Evolutionary conservation across 1,139 yeast genomes (phyloP).

Genomic region (Taiozyma sp.): DNA sequence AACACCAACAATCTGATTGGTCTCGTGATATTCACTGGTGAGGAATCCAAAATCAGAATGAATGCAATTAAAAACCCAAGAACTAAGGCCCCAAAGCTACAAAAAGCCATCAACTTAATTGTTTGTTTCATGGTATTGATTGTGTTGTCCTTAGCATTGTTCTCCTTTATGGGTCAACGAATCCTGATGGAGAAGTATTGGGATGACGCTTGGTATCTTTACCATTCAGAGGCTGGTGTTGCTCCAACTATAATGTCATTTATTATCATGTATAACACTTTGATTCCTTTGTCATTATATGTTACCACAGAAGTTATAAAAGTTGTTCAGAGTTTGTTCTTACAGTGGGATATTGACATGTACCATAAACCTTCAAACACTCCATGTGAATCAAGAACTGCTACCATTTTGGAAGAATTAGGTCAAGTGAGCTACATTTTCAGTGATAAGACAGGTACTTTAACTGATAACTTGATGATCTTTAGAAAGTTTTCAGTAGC

Average conservation of each 20-base stretch:
- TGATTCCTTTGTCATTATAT: conserved; percentile 90
- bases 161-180: conserved; percentile 79
- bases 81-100: conserved; percentile 90
- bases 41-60: conserved; percentile 94
- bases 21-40: conserved; percentile 87
- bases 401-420: conserved; percentile 90
- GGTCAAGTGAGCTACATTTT: conserved; percentile 96
- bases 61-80: conserved; percentile 88
- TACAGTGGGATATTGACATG: conserved; percentile 94
- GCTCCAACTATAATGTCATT: conserved; percentile 94
- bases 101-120: conserved; percentile 73
- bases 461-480: conserved; percentile 87
- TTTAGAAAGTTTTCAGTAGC: conserved; percentile 80
- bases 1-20: conserved; percentile 77
- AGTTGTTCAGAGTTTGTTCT: conserved; percentile 71
- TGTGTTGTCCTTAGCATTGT: conserved; percentile 68
- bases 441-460: conserved; percentile 95
- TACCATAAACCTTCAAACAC: conserved; percentile 80
- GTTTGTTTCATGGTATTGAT: conserved; percentile 84
- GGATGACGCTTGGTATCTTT: conserved; percentile 69
- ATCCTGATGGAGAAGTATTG: conserved; percentile 40
- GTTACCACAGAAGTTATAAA: conserved; percentile 97
- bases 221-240: conserved; percentile 71
- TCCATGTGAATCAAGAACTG: conserved; percentile 93
- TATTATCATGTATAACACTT: conserved; percentile 93